A percentile compares a stretch with the other conserved stretches of the same genome.
These are phyloP conservation scores for Coemansia sp. DNA, from an alignment of 192 early-diverging fungal species.

Conservation along the genomic window DNA sequence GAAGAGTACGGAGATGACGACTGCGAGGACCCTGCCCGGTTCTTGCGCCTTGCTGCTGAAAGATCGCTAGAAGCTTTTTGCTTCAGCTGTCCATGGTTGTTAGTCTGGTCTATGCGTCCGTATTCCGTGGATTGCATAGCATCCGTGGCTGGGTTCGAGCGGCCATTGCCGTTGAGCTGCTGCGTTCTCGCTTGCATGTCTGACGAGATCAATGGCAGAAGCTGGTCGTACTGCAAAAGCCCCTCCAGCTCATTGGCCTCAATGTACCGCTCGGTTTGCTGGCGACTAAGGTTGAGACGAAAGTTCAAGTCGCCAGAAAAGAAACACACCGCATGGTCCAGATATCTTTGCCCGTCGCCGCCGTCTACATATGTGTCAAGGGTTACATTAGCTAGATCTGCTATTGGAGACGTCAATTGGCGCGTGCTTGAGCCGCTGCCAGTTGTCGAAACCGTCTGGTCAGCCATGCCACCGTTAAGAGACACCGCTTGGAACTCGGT, in stretches of 20 bases:
- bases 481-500: conserved; percentile 5
- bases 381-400: conserved; percentile 57
- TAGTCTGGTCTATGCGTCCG: conserved; percentile 6
- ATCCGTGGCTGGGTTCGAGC: neutral
- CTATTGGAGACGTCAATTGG: conserved; percentile 52
- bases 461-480: conserved; percentile 65
- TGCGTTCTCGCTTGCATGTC: conserved; percentile 14
- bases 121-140: conserved; percentile 6
- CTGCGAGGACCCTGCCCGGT: conserved; percentile 38
- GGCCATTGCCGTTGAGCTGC: conserved; percentile 1
- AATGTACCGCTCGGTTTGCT: conserved; percentile 61
- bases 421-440: conserved; percentile 80
- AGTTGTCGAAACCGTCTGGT: conserved; percentile 48
- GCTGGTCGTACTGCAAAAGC: conserved; percentile 68
- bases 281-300: conserved; percentile 75
- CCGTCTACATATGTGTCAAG: conserved; percentile 64
- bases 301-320: conserved; percentile 97
- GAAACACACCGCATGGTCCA: conserved; percentile 77
- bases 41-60: conserved; percentile 5
- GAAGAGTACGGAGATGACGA: conserved; percentile 27
- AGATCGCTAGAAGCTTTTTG: neutral
- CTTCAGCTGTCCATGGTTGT: neutral
- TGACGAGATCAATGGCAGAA: conserved; percentile 42
- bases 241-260: conserved; percentile 60
- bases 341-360: conserved; percentile 83